Base-by-base conservation (phyloP, 2,329 filamentous ascomycete genomes). In the Pestalotiopsis fici region DNA sequence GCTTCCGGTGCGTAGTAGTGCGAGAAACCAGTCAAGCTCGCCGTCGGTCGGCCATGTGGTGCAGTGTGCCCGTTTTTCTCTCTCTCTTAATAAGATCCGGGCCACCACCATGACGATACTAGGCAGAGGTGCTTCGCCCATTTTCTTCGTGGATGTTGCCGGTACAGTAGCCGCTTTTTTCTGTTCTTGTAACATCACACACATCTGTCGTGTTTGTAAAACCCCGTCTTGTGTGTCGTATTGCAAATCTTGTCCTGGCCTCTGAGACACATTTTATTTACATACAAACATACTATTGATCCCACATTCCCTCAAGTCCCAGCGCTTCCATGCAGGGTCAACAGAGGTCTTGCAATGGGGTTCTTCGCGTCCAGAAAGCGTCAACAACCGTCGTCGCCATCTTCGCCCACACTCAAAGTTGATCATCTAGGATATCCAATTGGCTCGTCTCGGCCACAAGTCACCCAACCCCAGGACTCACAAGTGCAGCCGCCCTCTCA, bases 401-500 rank as follows among this genome's bases (percentile, higher is more conserved):
- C 64, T 15, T 21, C 64, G 23, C 27, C 64, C 15, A 31, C 35
- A 31, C 35, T 25, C 11, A 66, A 66, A 23, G 35, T 60, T 37
- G 64, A 66, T 23, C 64, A 66, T 54, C 47, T 66, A 28, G 64
- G 64, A n/a, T 66, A 66, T 66, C 35, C 56, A 23, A 28, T 66
- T 31, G 56, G 56, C 23, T 56, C 28, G 50, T 39, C 64, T 23
- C 55, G 59, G 43, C 57, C 21, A 7, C 56, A 27, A 9, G 11
- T 35, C 31, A 7, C 64, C n/a, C 62, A 55, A 23, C 18, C 25
- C 0, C 63, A 65, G 18, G 55, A 25, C 12, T 57, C 55, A 9
- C 62, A 25, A 56, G 50, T 12, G 62, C 43, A 31, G 25, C 73
- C 74, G 15, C 57, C 74, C 35, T 59, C 74, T 61, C 71, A 73